Conservation (phyloP, 805 yeast genomes). For the Zygoascus flipseniorum region DNA sequence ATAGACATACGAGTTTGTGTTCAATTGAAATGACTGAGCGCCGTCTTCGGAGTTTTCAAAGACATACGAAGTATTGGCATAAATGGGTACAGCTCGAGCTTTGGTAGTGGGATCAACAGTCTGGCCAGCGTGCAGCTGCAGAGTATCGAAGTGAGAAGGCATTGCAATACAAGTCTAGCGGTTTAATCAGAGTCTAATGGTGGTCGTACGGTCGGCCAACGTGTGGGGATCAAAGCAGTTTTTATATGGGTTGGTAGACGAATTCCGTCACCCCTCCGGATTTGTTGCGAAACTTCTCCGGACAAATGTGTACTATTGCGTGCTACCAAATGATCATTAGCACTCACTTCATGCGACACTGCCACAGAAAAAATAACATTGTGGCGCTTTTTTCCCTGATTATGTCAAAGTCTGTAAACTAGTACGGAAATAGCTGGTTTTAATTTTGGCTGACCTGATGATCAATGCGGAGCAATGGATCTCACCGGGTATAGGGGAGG, state of each 20-base stretch:
- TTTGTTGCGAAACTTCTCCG: not conserved
- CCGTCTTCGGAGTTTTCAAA: constrained; percentile 88
- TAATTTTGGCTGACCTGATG: too few relatives aligned
- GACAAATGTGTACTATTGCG: not conserved
- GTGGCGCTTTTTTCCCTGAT: too few relatives aligned
- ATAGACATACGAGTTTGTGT: constrained; percentile 79
- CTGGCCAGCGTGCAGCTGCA: constrained; percentile 95
- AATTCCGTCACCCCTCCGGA: not conserved
- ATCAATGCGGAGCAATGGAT: too few relatives aligned
- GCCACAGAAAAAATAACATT: too few relatives aligned
- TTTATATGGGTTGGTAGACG: not conserved
- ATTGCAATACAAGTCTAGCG: constrained; percentile 4
- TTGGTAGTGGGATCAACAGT: constrained; percentile 52
- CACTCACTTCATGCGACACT: not conserved
- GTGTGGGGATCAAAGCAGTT: not conserved
- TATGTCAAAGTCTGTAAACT: too few relatives aligned
- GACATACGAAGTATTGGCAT: constrained; percentile 83
- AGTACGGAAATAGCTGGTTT: too few relatives aligned
- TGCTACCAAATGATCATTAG: not conserved
- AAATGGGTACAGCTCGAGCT: constrained; percentile 89
- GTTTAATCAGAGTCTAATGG: not conserved
- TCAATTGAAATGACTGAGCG: constrained; percentile 78
- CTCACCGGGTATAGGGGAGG: too few relatives aligned
- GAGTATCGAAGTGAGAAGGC: constrained; percentile 66
- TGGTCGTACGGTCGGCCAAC: not conserved